phyloP scores from a whole-genome alignment of 345 rosid species.

The Kandelia obovata region DNA sequence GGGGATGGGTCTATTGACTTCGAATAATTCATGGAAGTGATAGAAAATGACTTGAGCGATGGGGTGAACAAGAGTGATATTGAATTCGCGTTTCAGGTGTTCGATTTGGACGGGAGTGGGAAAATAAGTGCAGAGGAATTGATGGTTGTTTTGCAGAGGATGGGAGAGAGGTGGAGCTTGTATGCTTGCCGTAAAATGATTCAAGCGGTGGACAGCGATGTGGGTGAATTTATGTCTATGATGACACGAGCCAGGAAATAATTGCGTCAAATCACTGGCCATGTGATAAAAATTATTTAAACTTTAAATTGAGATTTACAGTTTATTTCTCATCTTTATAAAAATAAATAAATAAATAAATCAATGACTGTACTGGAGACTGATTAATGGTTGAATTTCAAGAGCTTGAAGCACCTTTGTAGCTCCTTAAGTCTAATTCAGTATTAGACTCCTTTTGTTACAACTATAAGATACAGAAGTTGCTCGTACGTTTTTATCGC shows the following conservation, averaged over 20 bases:
- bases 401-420: too few species aligned
- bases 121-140: constrained; percentile 26
- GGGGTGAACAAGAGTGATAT: constrained; percentile 15
- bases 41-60: constrained; percentile 2
- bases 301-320: too few species aligned
- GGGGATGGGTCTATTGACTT: constrained; percentile 26
- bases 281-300: neutral
- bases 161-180: constrained; percentile 26
- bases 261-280: neutral
- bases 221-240: constrained; percentile 22
- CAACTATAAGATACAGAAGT: too few species aligned
- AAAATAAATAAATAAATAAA: too few species aligned
- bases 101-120: constrained; percentile 23
- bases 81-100: constrained; percentile 19
- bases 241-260: constrained; percentile 19
- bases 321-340: too few species aligned
- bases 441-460: too few species aligned
- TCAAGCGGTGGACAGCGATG: constrained; percentile 15
- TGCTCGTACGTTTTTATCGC: too few species aligned
- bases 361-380: too few species aligned
- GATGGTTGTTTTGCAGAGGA: constrained; percentile 18
- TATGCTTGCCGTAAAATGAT: constrained; percentile 25
- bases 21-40: constrained; percentile 22
- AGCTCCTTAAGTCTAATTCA: too few species aligned
- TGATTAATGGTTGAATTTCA: too few species aligned